Evolutionary conservation across 495 filamentous ascomycete genomes (phyloP).

Genomic region (Lindgomyces ingoldianus): DNA sequence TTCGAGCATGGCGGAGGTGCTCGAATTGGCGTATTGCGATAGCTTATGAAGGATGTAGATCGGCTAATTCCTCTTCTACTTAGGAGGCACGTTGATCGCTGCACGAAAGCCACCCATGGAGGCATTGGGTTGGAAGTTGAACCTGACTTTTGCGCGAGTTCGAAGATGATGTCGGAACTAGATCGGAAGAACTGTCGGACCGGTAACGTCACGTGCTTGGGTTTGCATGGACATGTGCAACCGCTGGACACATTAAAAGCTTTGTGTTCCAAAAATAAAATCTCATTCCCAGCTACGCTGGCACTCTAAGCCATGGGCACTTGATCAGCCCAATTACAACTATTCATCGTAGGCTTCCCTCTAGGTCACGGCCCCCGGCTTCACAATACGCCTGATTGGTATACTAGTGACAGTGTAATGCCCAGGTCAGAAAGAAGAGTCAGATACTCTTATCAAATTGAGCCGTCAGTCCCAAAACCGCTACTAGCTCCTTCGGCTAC

Average conservation of each 20-base stretch:
- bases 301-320: not conserved
- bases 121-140: constrained; percentile 31
- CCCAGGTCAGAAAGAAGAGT: constrained; percentile 15
- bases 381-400: constrained; percentile 23
- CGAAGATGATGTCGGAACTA: constrained; percentile 1
- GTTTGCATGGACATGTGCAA: not conserved
- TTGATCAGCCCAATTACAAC: constrained; percentile 19
- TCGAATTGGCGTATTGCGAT: not conserved
- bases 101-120: constrained; percentile 37
- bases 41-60: not conserved
- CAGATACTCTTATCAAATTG: constrained; percentile 12
- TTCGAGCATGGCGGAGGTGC: not conserved
- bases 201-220: constrained; percentile 13
- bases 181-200: constrained; percentile 12
- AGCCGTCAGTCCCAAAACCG: not conserved
- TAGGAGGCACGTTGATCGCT: constrained; percentile 10
- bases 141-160: not conserved
- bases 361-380: constrained; percentile 8
- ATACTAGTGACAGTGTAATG: constrained; percentile 15
- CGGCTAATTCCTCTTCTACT: constrained; percentile 15
- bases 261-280: not conserved
- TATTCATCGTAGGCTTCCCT: constrained; percentile 8
- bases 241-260: not conserved
- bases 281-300: constrained; percentile 22
- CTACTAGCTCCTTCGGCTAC: constrained; percentile 25